Base-by-base conservation (phyloP, 768 basidiomycete genomes). In the Phanerodontia chrysosporium region DNA sequence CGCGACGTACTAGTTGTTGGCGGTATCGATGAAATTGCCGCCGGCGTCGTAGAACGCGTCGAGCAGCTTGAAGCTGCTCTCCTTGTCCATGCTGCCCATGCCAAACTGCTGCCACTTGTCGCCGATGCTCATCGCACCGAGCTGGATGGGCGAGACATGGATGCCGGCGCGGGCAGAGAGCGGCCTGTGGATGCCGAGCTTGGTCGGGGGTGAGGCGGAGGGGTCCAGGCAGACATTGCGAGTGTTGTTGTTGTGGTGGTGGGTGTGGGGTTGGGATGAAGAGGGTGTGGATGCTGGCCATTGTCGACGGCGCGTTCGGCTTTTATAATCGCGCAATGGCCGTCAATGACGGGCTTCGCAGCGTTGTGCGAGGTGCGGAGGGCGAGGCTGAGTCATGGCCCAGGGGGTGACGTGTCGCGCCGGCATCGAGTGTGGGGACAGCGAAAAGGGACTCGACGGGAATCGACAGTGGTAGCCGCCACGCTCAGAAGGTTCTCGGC, bases 91-190 rank as follows among this genome's bases (percentile, higher is more conserved):
- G 0, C 59, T 51, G 3, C 80, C 79, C 70, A 71, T 49, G 29
- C 74, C 62, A 29, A 28, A 12, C 12, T 42, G 21, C 0, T 66
- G 27, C 78, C 77, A 78, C 36, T 73, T 71, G 58, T 78, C 73
- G 3, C 78, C 77, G 16, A 79, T 73, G 65, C 69, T 77, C 77
- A 76, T 75, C 6, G 70, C 79, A 2, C 79, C 80, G 16, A 81
- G 74, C 35, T 72, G 70, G 16, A 81, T 65, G 0, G 80, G 79
- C 3, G 80, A 81, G 16, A 80, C 80, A 36, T 73, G 73, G n/a
- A 80, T 68, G 4, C 76, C 76, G 1, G 78, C 76, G 10, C 58
- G 45, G 6, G 75, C 70, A 0, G 74, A 71, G 10, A 79, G 65
- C 1, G 58, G 59, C 6, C 78, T 72, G 61, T 75, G 75, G 35